Conservation (phyloP, 2,329 filamentous ascomycete genomes). For the Cytospora chrysosperma region DNA sequence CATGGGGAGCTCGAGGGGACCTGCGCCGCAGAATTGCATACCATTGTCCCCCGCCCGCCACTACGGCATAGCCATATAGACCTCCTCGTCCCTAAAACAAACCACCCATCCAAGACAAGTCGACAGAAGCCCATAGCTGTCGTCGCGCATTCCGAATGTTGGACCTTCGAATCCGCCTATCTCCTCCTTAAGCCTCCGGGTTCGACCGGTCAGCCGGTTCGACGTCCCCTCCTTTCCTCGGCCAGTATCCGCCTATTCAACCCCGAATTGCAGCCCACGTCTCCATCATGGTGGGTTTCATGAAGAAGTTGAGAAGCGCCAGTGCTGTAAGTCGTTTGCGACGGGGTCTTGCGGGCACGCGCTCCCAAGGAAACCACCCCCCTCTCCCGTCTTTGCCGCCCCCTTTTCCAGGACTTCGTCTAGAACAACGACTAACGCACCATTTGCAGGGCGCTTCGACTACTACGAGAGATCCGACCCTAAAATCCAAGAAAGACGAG, state of each 20-base stretch:
- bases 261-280: background rate
- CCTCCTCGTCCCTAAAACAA: background rate
- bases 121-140: slow-evolving; percentile 15
- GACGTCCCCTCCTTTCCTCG: slow-evolving; percentile 7
- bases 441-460: slow-evolving; percentile 43
- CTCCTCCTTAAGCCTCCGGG: slow-evolving; percentile 20
- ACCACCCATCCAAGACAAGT: background rate
- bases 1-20: slow-evolving; percentile 3
- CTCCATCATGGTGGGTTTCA: slow-evolving; percentile 53
- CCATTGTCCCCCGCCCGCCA: slow-evolving; percentile 4
- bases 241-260: background rate
- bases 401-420: slow-evolving; percentile 16
- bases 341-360: slow-evolving; percentile 10
- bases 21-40: slow-evolving; percentile 14
- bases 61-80: slow-evolving; percentile 1
- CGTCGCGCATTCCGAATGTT: slow-evolving; percentile 23
- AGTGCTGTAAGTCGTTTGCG: slow-evolving; percentile 48
- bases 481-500: slow-evolving; percentile 56
- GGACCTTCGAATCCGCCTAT: slow-evolving; percentile 12
- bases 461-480: slow-evolving; percentile 40
- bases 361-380: background rate
- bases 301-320: slow-evolving; percentile 58
- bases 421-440: background rate
- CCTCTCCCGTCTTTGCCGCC: background rate
- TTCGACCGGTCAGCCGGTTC: slow-evolving; percentile 21